A percentile compares a stretch with the other conserved stretches of the same genome.
These are phyloP conservation scores for Blastocystis sp. DNA, from an alignment of 352 stramenopile species.

Conservation along the genomic window DNA sequence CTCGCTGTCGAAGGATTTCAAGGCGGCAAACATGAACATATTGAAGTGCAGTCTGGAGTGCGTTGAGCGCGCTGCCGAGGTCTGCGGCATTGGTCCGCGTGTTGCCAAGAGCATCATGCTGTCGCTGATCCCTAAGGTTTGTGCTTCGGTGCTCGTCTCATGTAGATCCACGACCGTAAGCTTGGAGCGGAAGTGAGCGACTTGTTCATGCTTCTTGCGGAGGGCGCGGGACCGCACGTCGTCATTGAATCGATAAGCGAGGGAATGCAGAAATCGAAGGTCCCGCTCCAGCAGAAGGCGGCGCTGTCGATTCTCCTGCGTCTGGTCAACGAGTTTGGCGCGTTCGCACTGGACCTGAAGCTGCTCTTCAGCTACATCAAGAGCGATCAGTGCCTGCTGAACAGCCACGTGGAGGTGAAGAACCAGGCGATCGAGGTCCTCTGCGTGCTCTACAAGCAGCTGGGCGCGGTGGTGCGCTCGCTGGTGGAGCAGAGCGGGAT, in stretches of 20 bases:
- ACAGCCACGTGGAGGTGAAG: constrained; percentile 45
- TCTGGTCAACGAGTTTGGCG: constrained; percentile 45
- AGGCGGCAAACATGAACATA: constrained; percentile 67
- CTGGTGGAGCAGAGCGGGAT: constrained; percentile 27
- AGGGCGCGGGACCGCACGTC: constrained; percentile 12
- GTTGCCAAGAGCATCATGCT: neutral
- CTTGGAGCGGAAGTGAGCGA: constrained; percentile 24
- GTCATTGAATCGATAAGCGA: constrained; percentile 5
- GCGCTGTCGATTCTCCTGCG: constrained; percentile 18
- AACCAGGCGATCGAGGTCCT: constrained; percentile 28
- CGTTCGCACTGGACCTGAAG: constrained; percentile 31
- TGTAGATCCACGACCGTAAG: constrained; percentile 61
- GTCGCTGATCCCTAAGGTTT: constrained; percentile 10
- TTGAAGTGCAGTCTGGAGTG: constrained; percentile 68
- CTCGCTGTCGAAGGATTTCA: constrained; percentile 52
- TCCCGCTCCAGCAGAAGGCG: constrained; percentile 20
- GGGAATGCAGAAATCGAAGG: constrained; percentile 36
- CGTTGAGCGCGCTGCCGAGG: neutral
- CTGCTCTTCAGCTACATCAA: constrained; percentile 21
- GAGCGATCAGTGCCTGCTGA: constrained; percentile 30
- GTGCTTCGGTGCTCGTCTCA: neutral
- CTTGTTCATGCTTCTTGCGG: constrained; percentile 13
- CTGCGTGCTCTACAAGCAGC: constrained; percentile 14
- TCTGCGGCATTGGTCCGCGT: constrained; percentile 26
- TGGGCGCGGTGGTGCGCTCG: constrained; percentile 22